Percentiles rank a stretch among this genome's conserved stretches.
Evolutionary conservation across 2,329 filamentous ascomycete species (phyloP).

Genomic region (Exophiala lecanii-corni): DNA sequence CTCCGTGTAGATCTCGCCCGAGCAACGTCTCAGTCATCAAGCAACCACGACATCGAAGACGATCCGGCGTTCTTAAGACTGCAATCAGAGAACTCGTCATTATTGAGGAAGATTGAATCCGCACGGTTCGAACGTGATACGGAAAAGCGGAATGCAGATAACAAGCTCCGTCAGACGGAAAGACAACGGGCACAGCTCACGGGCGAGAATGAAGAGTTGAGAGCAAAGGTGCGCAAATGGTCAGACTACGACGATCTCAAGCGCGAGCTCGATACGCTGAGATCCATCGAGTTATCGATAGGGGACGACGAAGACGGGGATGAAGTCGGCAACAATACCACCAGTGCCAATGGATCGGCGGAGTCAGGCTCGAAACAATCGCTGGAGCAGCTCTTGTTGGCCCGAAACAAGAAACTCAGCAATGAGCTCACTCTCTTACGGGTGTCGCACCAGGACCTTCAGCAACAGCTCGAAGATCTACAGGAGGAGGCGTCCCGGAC

Average conservation of each 20-base stretch:
- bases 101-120: conserved; percentile 83
- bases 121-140: conserved; percentile 77
- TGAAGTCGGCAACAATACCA: conserved; percentile 38
- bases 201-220: conserved; percentile 75
- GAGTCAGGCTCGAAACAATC: conserved; percentile 67
- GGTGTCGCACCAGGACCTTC: conserved; percentile 89
- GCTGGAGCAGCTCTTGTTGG: conserved; percentile 83
- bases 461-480: conserved; percentile 70
- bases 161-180: conserved; percentile 71
- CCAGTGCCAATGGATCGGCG: conserved; percentile 44
- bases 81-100: conserved; percentile 85
- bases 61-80: conserved; percentile 84
- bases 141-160: conserved; percentile 70
- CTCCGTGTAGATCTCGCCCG: conserved; percentile 86
- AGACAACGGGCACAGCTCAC: conserved; percentile 69
- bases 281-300: conserved; percentile 92
- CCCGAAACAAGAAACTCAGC: conserved; percentile 92
- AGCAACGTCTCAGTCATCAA: conserved; percentile 66
- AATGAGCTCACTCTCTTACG: conserved; percentile 90
- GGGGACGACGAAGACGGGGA: conserved; percentile 64
- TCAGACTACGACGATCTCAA: conserved; percentile 94
- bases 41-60: conserved; percentile 65
- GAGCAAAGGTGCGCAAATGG: conserved; percentile 79
- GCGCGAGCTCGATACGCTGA: conserved; percentile 85
- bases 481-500: conserved; percentile 79